phyloP scores from a whole-genome alignment of 2,329 filamentous ascomycete species.

The Leptographium lundbergii region DNA sequence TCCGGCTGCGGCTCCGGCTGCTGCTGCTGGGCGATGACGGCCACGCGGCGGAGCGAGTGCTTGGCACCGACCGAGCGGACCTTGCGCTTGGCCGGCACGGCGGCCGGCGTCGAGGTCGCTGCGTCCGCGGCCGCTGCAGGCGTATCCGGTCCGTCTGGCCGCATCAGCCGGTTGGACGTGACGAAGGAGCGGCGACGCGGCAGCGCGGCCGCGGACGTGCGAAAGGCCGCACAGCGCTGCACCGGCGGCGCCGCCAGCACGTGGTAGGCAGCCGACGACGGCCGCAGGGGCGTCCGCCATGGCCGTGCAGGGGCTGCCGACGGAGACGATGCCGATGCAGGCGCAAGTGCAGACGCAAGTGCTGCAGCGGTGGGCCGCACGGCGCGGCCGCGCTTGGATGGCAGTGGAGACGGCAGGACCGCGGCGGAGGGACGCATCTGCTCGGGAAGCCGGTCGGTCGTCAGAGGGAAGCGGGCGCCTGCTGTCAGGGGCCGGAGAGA shows the following conservation, averaged over 20 bases:
- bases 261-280: background rate
- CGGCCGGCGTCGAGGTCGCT: background rate
- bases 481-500: background rate
- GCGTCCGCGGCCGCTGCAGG: no score
- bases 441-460: background rate
- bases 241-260: background rate
- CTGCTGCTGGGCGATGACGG: slow-evolving; percentile 67
- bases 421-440: background rate
- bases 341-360: no score
- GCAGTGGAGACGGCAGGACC: background rate
- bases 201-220: slow-evolving; percentile 27
- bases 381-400: background rate
- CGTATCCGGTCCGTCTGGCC: slow-evolving; percentile 22
- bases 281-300: background rate
- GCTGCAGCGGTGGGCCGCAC: background rate
- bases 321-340: no score
- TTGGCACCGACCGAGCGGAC: slow-evolving; percentile 21
- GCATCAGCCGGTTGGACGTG: slow-evolving; percentile 48
- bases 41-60: slow-evolving; percentile 70
- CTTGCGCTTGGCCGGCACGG: slow-evolving; percentile 10
- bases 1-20: slow-evolving; percentile 21
- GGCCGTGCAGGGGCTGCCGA: background rate
- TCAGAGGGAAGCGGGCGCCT: background rate
- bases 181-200: slow-evolving; percentile 51
- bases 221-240: slow-evolving; percentile 21